Evolutionary conservation across 140 eudicot species (phyloP).

Genomic region (Ambrosia hybrid): DNA sequence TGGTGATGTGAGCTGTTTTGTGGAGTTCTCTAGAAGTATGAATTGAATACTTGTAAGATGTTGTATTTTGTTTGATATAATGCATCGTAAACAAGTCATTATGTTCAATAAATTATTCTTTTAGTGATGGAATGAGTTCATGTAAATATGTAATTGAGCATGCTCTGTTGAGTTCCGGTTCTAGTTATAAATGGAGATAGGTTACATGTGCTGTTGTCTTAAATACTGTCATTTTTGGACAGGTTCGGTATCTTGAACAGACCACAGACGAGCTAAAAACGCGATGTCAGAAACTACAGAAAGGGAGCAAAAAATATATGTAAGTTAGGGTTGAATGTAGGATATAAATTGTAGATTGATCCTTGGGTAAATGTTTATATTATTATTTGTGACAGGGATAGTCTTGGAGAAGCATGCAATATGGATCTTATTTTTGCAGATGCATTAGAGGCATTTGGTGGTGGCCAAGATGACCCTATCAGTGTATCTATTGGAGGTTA

Average conservation of each 20-base stretch:
- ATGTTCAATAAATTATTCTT: not conserved
- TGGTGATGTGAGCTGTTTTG: not conserved
- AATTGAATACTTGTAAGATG: not conserved
- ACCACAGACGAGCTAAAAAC: constrained; percentile 77
- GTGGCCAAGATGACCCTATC: constrained; percentile 89
- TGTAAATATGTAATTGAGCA: not conserved
- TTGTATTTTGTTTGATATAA: not conserved
- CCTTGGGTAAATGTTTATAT: constrained; percentile 14
- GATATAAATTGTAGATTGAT: constrained; percentile 1
- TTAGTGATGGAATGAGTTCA: constrained; percentile 3
- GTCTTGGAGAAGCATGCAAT: constrained; percentile 76
- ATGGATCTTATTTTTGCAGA: constrained; percentile 82
- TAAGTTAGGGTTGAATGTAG: constrained; percentile 33
- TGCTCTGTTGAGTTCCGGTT: not conserved
- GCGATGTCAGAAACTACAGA: constrained; percentile 86
- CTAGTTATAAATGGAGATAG: no score
- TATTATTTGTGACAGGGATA: constrained; percentile 49
- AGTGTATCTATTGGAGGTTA: constrained; percentile 96
- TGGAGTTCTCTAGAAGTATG: not conserved
- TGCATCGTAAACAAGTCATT: not conserved
- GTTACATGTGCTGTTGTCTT: not conserved
- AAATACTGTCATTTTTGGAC: constrained; percentile 17
- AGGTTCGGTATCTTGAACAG: constrained; percentile 79
- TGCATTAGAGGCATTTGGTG: constrained; percentile 86
- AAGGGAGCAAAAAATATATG: constrained; percentile 88